Evolutionary conservation across 352 stramenopile genomes (phyloP).

Genomic region (Pythium sp.): DNA sequence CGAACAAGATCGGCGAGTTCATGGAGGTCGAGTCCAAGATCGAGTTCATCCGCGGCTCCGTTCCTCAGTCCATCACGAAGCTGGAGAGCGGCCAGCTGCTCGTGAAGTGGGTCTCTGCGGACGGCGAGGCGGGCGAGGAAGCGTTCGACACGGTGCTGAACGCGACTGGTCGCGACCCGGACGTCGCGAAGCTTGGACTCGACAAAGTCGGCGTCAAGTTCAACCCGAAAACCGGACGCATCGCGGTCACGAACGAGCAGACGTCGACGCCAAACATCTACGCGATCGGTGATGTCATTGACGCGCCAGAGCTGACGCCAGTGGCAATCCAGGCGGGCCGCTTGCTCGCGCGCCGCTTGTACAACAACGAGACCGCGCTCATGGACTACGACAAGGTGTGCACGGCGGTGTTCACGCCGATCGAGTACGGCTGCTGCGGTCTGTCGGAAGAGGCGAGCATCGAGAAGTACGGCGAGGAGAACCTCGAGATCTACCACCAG

Average conservation of each 20-base stretch:
- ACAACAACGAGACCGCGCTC: conserved; percentile 64
- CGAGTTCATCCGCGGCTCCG: conserved; percentile 88
- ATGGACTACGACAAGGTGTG: conserved; percentile 95
- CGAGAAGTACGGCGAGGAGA: conserved; percentile 84
- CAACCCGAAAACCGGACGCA: conserved; percentile 92
- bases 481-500: conserved; percentile 95
- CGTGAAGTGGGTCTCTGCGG: conserved; percentile 74
- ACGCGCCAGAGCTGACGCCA: conserved; percentile 96
- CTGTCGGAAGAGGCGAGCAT: conserved; percentile 96
- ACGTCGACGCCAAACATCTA: conserved; percentile 95
- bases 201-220: conserved; percentile 84
- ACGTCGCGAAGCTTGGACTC: conserved; percentile 90
- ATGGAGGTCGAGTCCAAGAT: conserved; percentile 91
- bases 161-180: conserved; percentile 91
- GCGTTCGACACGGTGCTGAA: conserved; percentile 97
- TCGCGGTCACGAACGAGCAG: conserved; percentile 90
- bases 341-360: conserved; percentile 91
- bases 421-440: conserved; percentile 97
- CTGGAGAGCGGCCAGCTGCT: conserved; percentile 78
- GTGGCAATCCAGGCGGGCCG: conserved; percentile 96
- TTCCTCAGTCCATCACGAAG: conserved; percentile 93
- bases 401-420: conserved; percentile 94
- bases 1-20: conserved; percentile 90
- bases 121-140: conserved; percentile 64
- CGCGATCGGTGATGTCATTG: conserved; percentile 96